Base-by-base conservation (phyloP, 108 stramenopile genomes). In the Fragilaria crotonensis region DNA sequence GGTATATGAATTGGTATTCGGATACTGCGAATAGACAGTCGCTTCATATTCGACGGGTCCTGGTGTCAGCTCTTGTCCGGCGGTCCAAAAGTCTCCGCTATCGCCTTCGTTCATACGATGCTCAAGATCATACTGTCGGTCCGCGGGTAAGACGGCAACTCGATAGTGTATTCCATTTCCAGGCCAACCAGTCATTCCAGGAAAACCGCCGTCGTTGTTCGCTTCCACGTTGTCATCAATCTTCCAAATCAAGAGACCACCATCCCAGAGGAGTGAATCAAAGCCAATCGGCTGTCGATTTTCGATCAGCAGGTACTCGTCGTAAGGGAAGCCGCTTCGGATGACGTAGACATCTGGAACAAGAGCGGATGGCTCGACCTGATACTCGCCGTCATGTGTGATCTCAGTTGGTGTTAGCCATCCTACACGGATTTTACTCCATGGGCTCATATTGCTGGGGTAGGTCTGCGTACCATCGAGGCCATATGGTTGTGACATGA, bases 221-320 rank as follows among this genome's bases (percentile, higher is more conserved):
- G 48, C 33, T 18, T 47, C 58, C 9, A 49, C 63, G 1, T 61
- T 63, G 25, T 84, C 80, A 45, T 87, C 86, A 53, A 87, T 61
- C 31, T 83, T 77, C 64, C 74, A 87, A 22, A 87, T 79, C 0
- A 75, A 67, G 23, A 87, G 55, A 23, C 86, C 86, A 7, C 83
- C 79, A 14, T 62, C 60, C 29, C 57, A 66, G 17, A 80, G 48
- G 14, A 56, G 32, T 18, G 71, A 58, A 59, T 79, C 83, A 33
- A 64, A 80, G 14, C 77, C 75, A 22, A 71, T 50, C 30, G 78
- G 76, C 52, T 88, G 83, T 29, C 83, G 66, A 59, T 88, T 88
- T 65, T 88, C 87, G 57, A 88, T 81, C 25, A 88, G 41, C 46
- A 88, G 56, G 45, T 88, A 88, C 58, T 88, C 87, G 18, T 62